Conservation (phyloP, 176 grass and related monocot genomes). For the Pharus latifolius region DNA sequence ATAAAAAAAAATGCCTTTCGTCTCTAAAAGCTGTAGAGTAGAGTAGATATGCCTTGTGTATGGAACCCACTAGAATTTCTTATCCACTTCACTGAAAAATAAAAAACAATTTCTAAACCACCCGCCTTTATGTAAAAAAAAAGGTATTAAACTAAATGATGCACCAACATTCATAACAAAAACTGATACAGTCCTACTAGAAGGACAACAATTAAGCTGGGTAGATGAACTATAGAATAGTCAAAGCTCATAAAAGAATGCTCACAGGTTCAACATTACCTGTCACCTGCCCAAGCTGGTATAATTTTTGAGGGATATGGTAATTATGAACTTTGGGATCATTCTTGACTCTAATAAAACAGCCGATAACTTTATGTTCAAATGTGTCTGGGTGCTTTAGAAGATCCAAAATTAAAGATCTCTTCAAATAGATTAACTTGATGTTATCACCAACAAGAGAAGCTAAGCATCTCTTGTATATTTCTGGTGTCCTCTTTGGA, state of each 20-base stretch:
- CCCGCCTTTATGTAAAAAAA: no score
- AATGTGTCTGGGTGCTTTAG: conserved; percentile 69
- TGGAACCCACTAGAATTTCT: not conserved
- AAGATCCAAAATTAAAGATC: conserved; percentile 55
- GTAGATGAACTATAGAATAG: not conserved
- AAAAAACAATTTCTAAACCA: no score
- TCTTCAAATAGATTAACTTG: conserved; percentile 58
- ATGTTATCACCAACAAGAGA: conserved; percentile 60
- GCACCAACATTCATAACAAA: not conserved
- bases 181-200: not conserved
- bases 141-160: not conserved
- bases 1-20: not conserved
- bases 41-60: not conserved
- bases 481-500: conserved; percentile 23
- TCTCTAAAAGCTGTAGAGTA: not conserved
- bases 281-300: conserved; percentile 64
- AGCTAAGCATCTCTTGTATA: conserved; percentile 43
- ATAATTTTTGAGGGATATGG: conserved; percentile 11
- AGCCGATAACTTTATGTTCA: conserved; percentile 70
- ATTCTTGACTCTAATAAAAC: conserved; percentile 74
- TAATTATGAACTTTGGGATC: conserved; percentile 42
- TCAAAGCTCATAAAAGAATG: conserved; percentile 1
- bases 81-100: not conserved
- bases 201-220: not conserved
- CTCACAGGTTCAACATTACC: conserved; percentile 34